Evolutionary conservation across 768 basidiomycete genomes (phyloP).

Genomic region (Mycena latifolia): DNA sequence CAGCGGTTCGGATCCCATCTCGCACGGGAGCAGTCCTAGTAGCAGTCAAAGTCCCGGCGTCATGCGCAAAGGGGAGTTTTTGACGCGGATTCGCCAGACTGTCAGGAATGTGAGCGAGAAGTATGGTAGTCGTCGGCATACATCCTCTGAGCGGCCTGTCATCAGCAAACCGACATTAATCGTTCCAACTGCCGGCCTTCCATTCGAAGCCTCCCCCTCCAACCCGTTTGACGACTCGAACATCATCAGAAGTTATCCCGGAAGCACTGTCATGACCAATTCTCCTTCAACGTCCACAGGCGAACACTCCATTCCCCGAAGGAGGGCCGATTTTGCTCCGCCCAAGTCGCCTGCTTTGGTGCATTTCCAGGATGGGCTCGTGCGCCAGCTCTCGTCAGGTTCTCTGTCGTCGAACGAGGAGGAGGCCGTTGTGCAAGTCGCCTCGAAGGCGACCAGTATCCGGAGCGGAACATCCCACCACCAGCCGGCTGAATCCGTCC

Average conservation of each 20-base stretch:
- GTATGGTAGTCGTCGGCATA: conserved; percentile 52
- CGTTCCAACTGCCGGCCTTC: conserved; percentile 39
- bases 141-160: conserved; percentile 55
- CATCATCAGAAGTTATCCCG: conserved; percentile 53
- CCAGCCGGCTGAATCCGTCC: conserved; percentile 50
- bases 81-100: conserved; percentile 71
- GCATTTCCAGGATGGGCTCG: conserved; percentile 53
- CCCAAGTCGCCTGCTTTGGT: conserved; percentile 61
- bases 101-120: conserved; percentile 79
- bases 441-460: conserved; percentile 66
- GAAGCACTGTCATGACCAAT: conserved; percentile 63
- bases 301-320: conserved; percentile 72
- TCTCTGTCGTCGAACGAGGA: conserved; percentile 49
- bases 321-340: conserved; percentile 78
- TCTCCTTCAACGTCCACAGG: conserved; percentile 78
- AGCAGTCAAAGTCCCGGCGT: conserved; percentile 61
- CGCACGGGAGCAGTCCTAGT: conserved; percentile 38
- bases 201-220: conserved; percentile 49
- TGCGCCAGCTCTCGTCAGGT: conserved; percentile 50
- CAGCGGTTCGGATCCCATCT: conserved; percentile 48
- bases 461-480: conserved; percentile 56
- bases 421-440: conserved; percentile 62
- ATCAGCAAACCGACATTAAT: conserved; percentile 71
- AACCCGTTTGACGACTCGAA: conserved; percentile 57
- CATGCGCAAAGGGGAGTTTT: conserved; percentile 79